These are phyloP conservation scores for Exophiala calicioides DNA, from an alignment of 2,329 filamentous ascomycete genomes.

Conservation along the genomic window DNA sequence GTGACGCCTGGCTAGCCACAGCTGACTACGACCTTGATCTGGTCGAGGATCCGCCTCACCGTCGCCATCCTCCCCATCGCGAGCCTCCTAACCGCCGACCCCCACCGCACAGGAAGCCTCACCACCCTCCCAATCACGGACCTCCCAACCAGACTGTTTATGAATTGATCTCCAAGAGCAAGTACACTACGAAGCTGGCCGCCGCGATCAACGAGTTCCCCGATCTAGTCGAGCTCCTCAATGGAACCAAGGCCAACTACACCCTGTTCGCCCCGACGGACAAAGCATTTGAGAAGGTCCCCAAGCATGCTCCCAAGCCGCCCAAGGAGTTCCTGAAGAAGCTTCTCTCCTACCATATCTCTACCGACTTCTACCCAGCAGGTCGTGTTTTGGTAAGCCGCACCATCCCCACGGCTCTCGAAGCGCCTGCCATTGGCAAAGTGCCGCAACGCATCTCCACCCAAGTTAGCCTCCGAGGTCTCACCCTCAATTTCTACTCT, in stretches of 20 bases:
- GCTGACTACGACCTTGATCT: constrained; percentile 26
- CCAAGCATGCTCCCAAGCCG: constrained; percentile 60
- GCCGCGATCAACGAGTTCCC: constrained; percentile 72
- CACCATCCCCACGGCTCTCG: constrained; percentile 71
- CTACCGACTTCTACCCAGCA: constrained; percentile 66
- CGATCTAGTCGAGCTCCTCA: constrained; percentile 71
- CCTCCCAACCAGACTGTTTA: constrained; percentile 73
- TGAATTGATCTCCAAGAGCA: constrained; percentile 72
- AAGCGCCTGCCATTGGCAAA: constrained; percentile 61
- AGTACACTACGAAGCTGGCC: constrained; percentile 75
- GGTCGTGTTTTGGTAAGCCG: constrained; percentile 66
- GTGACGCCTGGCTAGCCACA: constrained; percentile 49
- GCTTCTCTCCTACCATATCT: constrained; percentile 74
- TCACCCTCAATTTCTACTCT: constrained; percentile 76
- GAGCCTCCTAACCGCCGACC: constrained; percentile 24
- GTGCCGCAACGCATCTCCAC: constrained; percentile 72
- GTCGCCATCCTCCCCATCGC: constrained; percentile 34
- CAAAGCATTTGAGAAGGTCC: constrained; percentile 69
- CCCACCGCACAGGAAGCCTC: constrained; percentile 33
- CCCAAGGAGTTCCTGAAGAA: constrained; percentile 69
- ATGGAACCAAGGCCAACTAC: constrained; percentile 71
- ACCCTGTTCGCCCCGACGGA: constrained; percentile 82
- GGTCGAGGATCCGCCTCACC: constrained; percentile 30
- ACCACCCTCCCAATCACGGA: constrained; percentile 42
- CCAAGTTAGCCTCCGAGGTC: constrained; percentile 62